These are phyloP conservation scores for Microsporum audouinii DNA, from an alignment of 2,329 filamentous ascomycete genomes.

Conservation along the genomic window DNA sequence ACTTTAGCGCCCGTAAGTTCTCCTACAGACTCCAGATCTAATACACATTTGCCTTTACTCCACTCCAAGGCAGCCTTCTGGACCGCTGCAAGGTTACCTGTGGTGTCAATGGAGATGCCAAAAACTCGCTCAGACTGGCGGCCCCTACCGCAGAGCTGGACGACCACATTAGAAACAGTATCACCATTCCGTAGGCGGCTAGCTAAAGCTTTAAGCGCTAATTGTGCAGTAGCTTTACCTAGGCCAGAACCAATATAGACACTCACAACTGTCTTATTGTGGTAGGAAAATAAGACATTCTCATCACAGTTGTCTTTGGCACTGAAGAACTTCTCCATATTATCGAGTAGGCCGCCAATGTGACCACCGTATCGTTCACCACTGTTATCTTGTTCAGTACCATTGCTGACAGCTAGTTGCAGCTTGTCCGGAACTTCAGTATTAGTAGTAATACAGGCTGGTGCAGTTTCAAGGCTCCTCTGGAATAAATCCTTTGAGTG, in stretches of 20 bases:
- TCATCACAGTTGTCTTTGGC: conserved; percentile 5
- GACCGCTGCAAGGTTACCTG: background rate
- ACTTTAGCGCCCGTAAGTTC: background rate
- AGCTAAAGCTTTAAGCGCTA: background rate
- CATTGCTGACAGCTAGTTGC: background rate
- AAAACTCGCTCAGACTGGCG: background rate
- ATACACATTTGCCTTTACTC: conserved; percentile 2
- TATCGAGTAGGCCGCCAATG: background rate
- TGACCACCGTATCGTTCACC: background rate
- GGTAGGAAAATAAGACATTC: conserved; percentile 4
- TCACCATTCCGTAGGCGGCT: background rate
- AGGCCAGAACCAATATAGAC: conserved; percentile 1
- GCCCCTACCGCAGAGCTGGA: conserved; percentile 1
- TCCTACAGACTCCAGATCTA: background rate
- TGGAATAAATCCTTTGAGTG: background rate
- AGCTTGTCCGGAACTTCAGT: background rate
- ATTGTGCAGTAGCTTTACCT: conserved; percentile 3
- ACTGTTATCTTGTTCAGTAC: background rate
- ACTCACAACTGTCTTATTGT: background rate
- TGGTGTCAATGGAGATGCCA: conserved; percentile 3
- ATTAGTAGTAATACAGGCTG: background rate
- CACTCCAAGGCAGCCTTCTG: background rate
- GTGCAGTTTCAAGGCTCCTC: background rate
- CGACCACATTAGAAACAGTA: background rate
- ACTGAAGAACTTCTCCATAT: conserved; percentile 2